A percentile compares a stretch with the other conserved stretches of the same genome.
Conservation (phyloP, 805 yeast species). For the Ogataea ganodermae region DNA sequence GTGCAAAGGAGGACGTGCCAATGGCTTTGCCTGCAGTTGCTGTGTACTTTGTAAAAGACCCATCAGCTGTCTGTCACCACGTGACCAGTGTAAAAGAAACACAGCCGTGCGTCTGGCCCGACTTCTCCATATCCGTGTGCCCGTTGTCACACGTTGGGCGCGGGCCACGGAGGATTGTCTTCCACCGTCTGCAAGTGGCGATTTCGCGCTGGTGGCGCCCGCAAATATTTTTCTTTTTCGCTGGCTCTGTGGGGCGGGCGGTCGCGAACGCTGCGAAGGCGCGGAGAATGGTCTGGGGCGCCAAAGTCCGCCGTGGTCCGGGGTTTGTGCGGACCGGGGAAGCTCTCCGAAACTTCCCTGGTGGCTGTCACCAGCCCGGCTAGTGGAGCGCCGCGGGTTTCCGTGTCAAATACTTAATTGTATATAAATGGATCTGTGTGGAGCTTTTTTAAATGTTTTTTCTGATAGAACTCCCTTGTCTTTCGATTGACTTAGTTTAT, state of each 20-base stretch:
- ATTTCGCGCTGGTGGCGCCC: conserved; percentile 7
- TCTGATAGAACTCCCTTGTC: neutral
- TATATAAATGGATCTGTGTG: conserved; percentile 3
- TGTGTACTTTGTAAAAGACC: no score
- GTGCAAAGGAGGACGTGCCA: no score
- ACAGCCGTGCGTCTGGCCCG: no score
- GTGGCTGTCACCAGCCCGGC: conserved; percentile 6
- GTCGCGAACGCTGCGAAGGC: neutral
- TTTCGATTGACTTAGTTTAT: no score
- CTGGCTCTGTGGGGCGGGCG: neutral
- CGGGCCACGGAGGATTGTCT: conserved; percentile 13
- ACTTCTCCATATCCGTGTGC: conserved; percentile 7
- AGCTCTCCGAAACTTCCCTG: neutral
- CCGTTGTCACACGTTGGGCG: conserved; percentile 6
- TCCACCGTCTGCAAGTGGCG: conserved; percentile 10
- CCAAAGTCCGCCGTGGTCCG: conserved; percentile 8
- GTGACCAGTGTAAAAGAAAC: no score
- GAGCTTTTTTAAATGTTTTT: neutral
- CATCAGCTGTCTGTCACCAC: no score
- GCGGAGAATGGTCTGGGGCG: neutral
- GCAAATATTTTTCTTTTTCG: neutral
- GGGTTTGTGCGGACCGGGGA: neutral
- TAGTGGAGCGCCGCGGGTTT: conserved; percentile 1
- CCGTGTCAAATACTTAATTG: neutral
- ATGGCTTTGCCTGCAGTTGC: no score